These are phyloP conservation scores for Stentor roeselii DNA, from an alignment of 73 alveolate species.

Conservation along the genomic window DNA sequence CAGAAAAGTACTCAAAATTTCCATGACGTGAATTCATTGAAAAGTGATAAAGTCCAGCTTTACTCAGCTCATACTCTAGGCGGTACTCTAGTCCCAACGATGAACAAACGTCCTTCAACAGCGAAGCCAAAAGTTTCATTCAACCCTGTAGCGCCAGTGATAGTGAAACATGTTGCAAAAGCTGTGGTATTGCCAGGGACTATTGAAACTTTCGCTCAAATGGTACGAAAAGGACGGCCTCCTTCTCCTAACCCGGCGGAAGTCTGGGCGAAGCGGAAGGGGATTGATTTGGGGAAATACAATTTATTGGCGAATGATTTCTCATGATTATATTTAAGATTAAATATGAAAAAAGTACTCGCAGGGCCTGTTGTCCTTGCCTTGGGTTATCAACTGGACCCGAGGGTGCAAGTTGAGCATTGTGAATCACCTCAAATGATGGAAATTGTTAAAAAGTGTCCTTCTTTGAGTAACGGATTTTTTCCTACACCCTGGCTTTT, in stretches of 20 bases:
- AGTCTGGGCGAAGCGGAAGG: constrained; percentile 21
- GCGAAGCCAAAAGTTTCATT: not conserved
- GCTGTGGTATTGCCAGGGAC: not conserved
- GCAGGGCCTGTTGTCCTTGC: not conserved
- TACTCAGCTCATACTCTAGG: constrained; percentile 27
- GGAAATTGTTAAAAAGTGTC: not conserved
- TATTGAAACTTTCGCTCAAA: constrained; percentile 13
- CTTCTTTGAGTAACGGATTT: not conserved
- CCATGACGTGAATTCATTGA: not conserved
- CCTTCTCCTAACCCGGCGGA: constrained; percentile 26
- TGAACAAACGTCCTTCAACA: not conserved
- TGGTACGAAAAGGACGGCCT: constrained; percentile 23
- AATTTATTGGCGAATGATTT: not conserved
- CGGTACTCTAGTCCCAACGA: constrained; percentile 12
- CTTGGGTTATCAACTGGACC: not conserved
- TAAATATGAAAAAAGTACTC: not conserved
- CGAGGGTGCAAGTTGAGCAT: not conserved
- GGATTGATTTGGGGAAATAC: not conserved
- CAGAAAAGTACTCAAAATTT: not conserved
- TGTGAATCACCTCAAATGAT: not conserved
- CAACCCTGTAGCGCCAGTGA: not conserved
- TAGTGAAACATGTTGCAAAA: not conserved
- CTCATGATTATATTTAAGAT: not conserved
- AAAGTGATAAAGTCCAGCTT: not conserved
- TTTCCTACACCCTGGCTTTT: constrained; percentile 12